Conservation (phyloP, 768 basidiomycete genomes). For the Daedalea quercina region DNA sequence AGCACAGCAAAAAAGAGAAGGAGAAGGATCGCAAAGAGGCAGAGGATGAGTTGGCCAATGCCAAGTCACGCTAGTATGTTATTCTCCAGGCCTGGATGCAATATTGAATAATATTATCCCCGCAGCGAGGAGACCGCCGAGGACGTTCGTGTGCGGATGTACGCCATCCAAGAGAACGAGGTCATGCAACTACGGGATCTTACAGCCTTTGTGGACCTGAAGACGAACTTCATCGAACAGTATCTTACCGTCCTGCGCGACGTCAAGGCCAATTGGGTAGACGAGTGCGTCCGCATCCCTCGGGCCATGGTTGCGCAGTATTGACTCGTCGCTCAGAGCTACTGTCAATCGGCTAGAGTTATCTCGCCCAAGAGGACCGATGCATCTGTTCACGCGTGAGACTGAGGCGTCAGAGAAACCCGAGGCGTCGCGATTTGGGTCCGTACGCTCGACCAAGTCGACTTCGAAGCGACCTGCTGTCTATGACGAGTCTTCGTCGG, state of each 20-base stretch:
- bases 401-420: not conserved
- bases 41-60: constrained; percentile 72
- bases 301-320: not conserved
- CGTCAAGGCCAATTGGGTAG: constrained; percentile 60
- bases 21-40: constrained; percentile 66
- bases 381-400: constrained; percentile 2
- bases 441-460: constrained; percentile 29
- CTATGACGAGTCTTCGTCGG: constrained; percentile 4
- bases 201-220: constrained; percentile 61
- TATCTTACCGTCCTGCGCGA: constrained; percentile 71
- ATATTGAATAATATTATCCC: not conserved
- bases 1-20: constrained; percentile 74
- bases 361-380: constrained; percentile 7
- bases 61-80: constrained; percentile 70
- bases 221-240: constrained; percentile 67
- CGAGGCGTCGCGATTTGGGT: constrained; percentile 24
- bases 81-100: not conserved
- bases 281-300: constrained; percentile 38
- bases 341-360: constrained; percentile 22
- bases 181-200: constrained; percentile 65
- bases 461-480: constrained; percentile 10
- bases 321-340: constrained; percentile 17
- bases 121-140: constrained; percentile 79
- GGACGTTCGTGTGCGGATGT: constrained; percentile 77
- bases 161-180: constrained; percentile 76